Evolutionary conservation across 208 protist species (phyloP), one percentile per base, ranked within the genome.

Genomic region (Crithidia thermophila): DNA sequence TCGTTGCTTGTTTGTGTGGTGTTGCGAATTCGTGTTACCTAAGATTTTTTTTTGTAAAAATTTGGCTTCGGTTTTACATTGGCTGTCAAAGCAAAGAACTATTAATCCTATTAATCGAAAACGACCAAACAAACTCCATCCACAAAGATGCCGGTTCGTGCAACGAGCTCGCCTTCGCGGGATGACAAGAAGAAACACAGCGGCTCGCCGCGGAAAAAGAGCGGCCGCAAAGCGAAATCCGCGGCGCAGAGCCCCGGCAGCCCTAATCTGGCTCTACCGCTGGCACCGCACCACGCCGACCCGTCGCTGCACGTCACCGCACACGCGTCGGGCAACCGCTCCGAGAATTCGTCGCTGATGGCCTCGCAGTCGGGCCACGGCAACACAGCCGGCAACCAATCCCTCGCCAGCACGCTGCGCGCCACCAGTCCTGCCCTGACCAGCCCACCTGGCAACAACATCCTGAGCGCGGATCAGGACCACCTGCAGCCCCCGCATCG

Each of bases 121-220:
- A n/a, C n/a, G n/a, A n/a, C n/a, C n/a, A n/a, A n/a, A n/a, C n/a
- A n/a, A n/a, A n/a, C n/a, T n/a, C n/a, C n/a, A n/a, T n/a, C n/a
- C n/a, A n/a, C n/a, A n/a, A 8, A 61, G 13, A 64, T 64, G 58
- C 58, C 58, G 13, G 16, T 18, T 27, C 58, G 58, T 20, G 11
- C 42, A 9, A 7, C 53, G 4, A 64, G 58, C 33, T 64, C 43
- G 7, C 43, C 58, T 2, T 53, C 33, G 58, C 58, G 33, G 36
- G n/a, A 36, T 2, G 21, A 36, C 13, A 10, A 16, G 2, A 25
- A 21, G 62, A 3, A 16, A 11, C 53, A 55, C 21, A 53, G 37
- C 25, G 21, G 39, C 42, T 51, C n/a, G 40, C 40, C 14, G 18
- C 42, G 18, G 55, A 49, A 66, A 23, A 43, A 56, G 34, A 46